Evolutionary conservation across 768 basidiomycete species (phyloP).

Genomic region (Mycena venus): DNA sequence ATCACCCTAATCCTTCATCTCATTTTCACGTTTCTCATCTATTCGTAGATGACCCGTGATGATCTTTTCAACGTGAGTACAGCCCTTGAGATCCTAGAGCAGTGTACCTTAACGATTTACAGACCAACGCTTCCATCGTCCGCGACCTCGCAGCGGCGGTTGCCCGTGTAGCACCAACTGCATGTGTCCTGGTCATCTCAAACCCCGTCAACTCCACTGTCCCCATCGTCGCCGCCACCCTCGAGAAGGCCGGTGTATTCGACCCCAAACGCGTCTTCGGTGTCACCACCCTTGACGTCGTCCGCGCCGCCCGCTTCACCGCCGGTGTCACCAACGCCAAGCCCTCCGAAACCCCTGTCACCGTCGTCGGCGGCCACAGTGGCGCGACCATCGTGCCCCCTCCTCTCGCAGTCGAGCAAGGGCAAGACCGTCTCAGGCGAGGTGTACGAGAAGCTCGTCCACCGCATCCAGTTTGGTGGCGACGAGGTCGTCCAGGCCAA

Average conservation of each 20-base stretch:
- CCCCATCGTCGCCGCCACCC: conserved; percentile 93
- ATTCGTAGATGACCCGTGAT: conserved; percentile 90
- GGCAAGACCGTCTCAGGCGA: conserved; percentile 85
- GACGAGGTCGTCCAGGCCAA: conserved; percentile 99
- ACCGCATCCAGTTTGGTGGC: conserved; percentile 97
- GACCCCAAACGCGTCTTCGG: conserved; percentile 93
- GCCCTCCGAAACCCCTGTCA: conserved; percentile 77
- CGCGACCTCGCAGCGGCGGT: conserved; percentile 94
- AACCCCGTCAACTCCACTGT: conserved; percentile 99
- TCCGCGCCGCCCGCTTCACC: conserved; percentile 94
- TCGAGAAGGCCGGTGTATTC: conserved; percentile 93
- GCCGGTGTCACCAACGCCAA: conserved; percentile 74
- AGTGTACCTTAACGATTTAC: not conserved
- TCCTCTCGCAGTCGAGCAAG: conserved; percentile 84
- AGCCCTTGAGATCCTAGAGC: not conserved
- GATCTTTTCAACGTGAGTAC: conserved; percentile 92
- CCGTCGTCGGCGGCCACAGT: conserved; percentile 96
- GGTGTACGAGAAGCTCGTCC: conserved; percentile 80
- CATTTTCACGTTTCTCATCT: conserved; percentile 39
- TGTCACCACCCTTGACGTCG: conserved; percentile 98
- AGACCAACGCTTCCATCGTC: conserved; percentile 98
- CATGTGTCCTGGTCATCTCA: conserved; percentile 96
- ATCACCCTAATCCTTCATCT: not conserved
- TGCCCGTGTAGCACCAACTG: conserved; percentile 88
- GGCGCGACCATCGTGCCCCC: conserved; percentile 97